A percentile compares a stretch with the other conserved stretches of the same genome.
Evolutionary conservation across 1,139 yeast species (phyloP).

Genomic region (Yamadazyma pseudoaaseri): DNA sequence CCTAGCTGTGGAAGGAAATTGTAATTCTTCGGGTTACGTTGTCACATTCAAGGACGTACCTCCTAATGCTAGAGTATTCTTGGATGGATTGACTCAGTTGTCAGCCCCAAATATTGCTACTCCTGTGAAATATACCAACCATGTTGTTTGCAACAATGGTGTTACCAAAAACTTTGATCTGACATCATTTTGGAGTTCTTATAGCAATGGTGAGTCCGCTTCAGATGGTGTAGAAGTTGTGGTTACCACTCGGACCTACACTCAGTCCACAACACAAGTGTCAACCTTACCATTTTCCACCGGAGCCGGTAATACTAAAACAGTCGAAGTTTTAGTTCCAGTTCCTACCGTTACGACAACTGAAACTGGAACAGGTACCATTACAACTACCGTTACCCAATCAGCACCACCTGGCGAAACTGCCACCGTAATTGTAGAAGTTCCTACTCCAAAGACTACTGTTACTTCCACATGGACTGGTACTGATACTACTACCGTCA

Average conservation of each 20-base stretch:
- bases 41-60: conserved; percentile 24
- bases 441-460: conserved; percentile 14
- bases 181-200: conserved; percentile 2
- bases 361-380: conserved; percentile 10
- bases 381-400: conserved; percentile 1
- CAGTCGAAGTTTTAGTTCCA: conserved; percentile 13
- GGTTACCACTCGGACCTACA: conserved; percentile 23
- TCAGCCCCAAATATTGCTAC: background rate
- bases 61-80: conserved; percentile 31
- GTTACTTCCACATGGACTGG: conserved; percentile 16
- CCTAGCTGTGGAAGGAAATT: conserved; percentile 12
- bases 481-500: conserved; percentile 6
- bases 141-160: conserved; percentile 8
- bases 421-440: conserved; percentile 9
- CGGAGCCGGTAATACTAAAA: conserved; percentile 6
- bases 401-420: conserved; percentile 7
- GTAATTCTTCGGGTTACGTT: conserved; percentile 13
- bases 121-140: conserved; percentile 7
- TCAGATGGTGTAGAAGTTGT: conserved; percentile 22
- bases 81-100: conserved; percentile 17
- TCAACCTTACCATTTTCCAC: conserved; percentile 21
- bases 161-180: conserved; percentile 1
- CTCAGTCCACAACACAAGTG: conserved; percentile 19
- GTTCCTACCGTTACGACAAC: conserved; percentile 12
- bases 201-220: conserved; percentile 15